A percentile compares a stretch with the other conserved stretches of the same genome.
phyloP scores from a whole-genome alignment of 2,329 filamentous ascomycete species.

The Clonostachys byssicola region DNA sequence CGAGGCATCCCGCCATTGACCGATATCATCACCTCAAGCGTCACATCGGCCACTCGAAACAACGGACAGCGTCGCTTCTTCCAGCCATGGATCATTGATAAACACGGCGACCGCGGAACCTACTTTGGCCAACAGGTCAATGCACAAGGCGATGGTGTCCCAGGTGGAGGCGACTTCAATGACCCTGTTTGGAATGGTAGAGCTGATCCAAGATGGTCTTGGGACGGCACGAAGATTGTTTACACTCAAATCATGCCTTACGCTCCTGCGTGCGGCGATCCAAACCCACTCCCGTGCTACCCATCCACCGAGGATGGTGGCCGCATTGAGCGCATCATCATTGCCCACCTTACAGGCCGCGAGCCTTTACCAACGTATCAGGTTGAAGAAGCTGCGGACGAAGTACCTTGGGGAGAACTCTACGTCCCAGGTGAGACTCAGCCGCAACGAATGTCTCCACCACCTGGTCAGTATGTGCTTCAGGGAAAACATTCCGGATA shows the following conservation, averaged over 20 bases:
- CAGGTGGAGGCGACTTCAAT: constrained; percentile 21
- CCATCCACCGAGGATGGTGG: neutral
- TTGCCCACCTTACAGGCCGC: neutral
- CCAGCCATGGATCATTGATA: constrained; percentile 31
- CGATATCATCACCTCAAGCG: constrained; percentile 19
- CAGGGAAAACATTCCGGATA: neutral
- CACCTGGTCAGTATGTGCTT: neutral
- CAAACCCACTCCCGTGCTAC: constrained; percentile 28
- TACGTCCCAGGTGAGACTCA: neutral
- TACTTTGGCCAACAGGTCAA: constrained; percentile 36
- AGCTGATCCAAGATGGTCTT: constrained; percentile 32
- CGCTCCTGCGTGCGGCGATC: constrained; percentile 30
- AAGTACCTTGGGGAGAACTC: neutral
- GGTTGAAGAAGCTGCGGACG: neutral
- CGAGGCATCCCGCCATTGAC: constrained; percentile 28
- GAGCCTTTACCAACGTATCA: neutral
- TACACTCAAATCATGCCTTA: constrained; percentile 29
- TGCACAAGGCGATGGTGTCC: constrained; percentile 16
- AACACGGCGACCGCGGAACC: constrained; percentile 28
- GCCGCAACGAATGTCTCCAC: neutral
- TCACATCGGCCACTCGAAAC: constrained; percentile 23
- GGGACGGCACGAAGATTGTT: constrained; percentile 30
- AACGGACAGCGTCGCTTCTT: constrained; percentile 35
- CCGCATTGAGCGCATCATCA: neutral
- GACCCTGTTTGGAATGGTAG: constrained; percentile 36